phyloP scores from a whole-genome alignment of 192 early-diverging fungal genomes.

The Gonapodya prolifera region DNA sequence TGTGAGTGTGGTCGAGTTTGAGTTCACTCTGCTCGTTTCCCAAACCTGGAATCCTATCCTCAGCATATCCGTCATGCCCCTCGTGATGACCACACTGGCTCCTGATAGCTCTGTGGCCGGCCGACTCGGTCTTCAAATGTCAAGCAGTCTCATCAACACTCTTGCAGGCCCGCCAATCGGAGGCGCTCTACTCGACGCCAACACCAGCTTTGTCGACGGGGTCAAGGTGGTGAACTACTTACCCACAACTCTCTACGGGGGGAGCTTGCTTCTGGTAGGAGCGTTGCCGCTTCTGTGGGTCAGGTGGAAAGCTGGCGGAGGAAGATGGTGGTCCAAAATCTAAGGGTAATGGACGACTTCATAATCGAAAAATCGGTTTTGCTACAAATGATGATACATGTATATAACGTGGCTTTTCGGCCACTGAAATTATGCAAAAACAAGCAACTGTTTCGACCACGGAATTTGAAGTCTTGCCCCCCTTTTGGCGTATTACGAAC shows the following conservation, averaged over 20 bases:
- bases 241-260: not conserved
- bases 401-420: too few species aligned
- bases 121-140: not conserved
- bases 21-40: too few species aligned
- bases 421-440: too few species aligned
- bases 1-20: too few species aligned
- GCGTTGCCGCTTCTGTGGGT: not conserved
- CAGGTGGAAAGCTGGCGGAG: not conserved
- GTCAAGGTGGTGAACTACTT: not conserved
- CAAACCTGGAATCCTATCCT: too few species aligned
- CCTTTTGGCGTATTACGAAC: too few species aligned
- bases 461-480: too few species aligned
- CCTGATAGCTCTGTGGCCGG: not conserved
- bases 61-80: slow-evolving; percentile 2
- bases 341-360: not conserved
- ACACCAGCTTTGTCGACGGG: not conserved
- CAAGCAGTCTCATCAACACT: not conserved
- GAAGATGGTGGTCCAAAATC: not conserved
- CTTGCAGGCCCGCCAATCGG: slow-evolving; percentile 2
- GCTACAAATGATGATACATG: too few species aligned
- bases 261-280: not conserved
- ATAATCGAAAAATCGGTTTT: too few species aligned
- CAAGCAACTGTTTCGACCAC: too few species aligned
- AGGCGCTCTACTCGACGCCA: not conserved
- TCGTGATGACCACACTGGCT: not conserved